Evolutionary conservation across 176 grass and related monocot species (phyloP).

Genomic region (Oryza coarctata): DNA sequence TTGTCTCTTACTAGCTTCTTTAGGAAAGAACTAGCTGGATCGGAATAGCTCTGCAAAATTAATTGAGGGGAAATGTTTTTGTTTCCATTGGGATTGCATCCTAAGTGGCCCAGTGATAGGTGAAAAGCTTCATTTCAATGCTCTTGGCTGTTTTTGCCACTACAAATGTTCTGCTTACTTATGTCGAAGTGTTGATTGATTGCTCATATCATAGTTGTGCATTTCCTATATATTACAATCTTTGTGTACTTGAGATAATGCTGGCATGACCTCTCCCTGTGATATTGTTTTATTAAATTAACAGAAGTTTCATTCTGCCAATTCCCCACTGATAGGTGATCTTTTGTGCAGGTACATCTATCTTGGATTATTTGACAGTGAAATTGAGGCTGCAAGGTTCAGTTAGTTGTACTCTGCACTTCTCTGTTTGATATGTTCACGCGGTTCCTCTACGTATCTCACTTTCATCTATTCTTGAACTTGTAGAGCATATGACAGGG

Average conservation of each 20-base stretch:
- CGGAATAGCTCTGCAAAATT: neutral
- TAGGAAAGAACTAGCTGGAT: neutral
- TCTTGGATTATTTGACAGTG: constrained; percentile 81
- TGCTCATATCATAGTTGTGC: neutral
- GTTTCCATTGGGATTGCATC: constrained; percentile 11
- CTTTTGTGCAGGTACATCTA: constrained; percentile 76
- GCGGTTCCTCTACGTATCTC: neutral
- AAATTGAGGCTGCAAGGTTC: constrained; percentile 90
- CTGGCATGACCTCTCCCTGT: neutral
- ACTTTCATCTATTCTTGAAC: neutral
- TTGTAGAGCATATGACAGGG: constrained; percentile 81
- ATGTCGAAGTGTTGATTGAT: neutral
- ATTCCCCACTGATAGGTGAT: constrained; percentile 16
- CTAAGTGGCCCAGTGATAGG: neutral
- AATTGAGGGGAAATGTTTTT: constrained; percentile 1
- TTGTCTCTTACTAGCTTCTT: neutral
- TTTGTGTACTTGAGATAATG: neutral
- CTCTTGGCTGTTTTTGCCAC: neutral
- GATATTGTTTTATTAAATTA: constrained; percentile 16
- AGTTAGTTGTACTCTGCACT: constrained; percentile 14
- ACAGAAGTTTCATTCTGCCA: neutral
- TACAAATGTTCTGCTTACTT: neutral
- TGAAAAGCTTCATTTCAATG: neutral
- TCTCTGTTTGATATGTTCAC: neutral
- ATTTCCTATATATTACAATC: constrained; percentile 4